A percentile compares a stretch with the other conserved stretches of the same genome.
Evolutionary conservation across 306 rosid genomes (phyloP).

Genomic region (Spatholobus suberectus): DNA sequence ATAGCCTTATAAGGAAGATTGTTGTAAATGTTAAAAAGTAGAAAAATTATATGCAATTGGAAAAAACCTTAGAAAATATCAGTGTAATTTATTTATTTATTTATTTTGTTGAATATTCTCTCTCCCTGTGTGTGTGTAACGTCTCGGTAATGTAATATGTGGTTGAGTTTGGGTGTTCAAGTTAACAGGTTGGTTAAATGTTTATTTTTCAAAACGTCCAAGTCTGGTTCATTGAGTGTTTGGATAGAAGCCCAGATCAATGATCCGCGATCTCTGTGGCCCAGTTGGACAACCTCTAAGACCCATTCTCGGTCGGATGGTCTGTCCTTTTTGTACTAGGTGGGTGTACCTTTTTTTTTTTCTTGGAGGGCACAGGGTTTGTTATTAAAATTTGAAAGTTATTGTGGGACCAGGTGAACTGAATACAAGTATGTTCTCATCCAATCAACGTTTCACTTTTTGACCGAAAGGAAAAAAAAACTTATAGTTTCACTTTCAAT

Average conservation of each 20-base stretch:
- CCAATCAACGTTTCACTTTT: neutral
- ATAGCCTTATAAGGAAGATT: no score
- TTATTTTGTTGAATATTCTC: neutral
- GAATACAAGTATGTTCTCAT: slow-evolving; percentile 1
- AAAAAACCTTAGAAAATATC: no score
- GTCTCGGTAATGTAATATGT: no score
- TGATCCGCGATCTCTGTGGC: neutral
- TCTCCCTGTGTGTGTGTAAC: neutral
- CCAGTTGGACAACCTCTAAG: neutral
- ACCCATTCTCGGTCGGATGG: neutral
- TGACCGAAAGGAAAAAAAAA: neutral
- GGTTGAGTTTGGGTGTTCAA: no score
- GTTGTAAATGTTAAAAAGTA: no score
- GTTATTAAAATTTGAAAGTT: neutral
- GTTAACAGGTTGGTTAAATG: neutral
- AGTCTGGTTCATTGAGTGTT: neutral
- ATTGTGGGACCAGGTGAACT: slow-evolving; percentile 11
- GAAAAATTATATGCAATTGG: no score
- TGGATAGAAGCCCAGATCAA: neutral
- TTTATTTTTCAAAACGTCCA: neutral
- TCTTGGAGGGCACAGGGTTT: no score
- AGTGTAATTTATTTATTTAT: no score
- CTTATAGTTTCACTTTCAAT: slow-evolving; percentile 23
- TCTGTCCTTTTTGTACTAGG: neutral
- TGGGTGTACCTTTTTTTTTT: no score